These are phyloP conservation scores for Boletus edulis DNA, from an alignment of 768 basidiomycete genomes.

Conservation along the genomic window DNA sequence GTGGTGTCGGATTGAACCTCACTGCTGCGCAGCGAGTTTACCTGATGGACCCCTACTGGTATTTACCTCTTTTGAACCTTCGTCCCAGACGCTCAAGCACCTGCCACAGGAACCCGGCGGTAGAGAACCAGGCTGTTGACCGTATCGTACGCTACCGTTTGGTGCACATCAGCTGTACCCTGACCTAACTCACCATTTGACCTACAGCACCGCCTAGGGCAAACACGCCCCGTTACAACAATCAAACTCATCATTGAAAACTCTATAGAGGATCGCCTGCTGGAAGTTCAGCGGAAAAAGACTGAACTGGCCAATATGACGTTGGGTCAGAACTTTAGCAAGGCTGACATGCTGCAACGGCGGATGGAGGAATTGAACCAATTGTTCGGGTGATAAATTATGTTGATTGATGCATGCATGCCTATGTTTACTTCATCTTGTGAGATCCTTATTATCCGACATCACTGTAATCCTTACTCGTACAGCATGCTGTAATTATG, in stretches of 20 bases:
- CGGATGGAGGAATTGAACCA: conserved; percentile 86
- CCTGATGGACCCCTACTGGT: conserved; percentile 98
- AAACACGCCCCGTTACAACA: conserved; percentile 87
- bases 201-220: conserved; percentile 88
- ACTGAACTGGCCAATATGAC: conserved; percentile 94
- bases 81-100: background rate
- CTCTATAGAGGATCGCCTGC: conserved; percentile 88
- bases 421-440: conserved; percentile 14
- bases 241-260: conserved; percentile 93
- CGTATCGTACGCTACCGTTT: conserved; percentile 69
- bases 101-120: conserved; percentile 81
- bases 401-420: conserved; percentile 10
- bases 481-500: conserved; percentile 33
- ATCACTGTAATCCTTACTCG: conserved; percentile 30
- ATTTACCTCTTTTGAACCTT: conserved; percentile 9
- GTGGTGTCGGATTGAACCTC: conserved; percentile 94
- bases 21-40: conserved; percentile 94
- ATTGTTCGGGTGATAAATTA: conserved; percentile 56
- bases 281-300: conserved; percentile 95
- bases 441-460: conserved; percentile 18
- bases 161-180: background rate
- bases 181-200: background rate
- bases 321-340: conserved; percentile 81
- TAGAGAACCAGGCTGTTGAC: conserved; percentile 97
- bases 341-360: conserved; percentile 82